Evolutionary conservation across 495 filamentous ascomycete species (phyloP), one percentile per base, ranked within the genome.

Genomic region (Pseudomonodictys pantanalensis): DNA sequence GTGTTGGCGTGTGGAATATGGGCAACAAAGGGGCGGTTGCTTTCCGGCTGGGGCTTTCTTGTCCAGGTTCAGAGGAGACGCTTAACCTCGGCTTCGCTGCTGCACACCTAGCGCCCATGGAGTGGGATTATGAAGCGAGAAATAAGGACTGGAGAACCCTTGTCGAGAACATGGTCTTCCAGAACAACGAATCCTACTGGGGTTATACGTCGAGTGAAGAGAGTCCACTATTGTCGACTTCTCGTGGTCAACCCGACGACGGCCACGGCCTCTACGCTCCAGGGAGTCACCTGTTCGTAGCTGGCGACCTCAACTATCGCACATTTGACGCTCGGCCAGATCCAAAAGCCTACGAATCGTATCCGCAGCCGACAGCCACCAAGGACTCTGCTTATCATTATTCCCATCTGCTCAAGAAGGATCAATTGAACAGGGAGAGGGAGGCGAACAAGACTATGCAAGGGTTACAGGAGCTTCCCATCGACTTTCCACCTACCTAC

Each of bases 231-330:
- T 71, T 86, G 1, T 66, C 69, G 2, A 63, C 53, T 6, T 52
- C 62, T 20, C 60, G 61, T 22, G 66, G 71, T 4, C 38, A n/a
- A 23, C 53, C 61, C 2, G 29, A 25, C 29, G 58, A 53, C 23
- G 42, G 49, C 54, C 58, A 59, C n/a, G 69, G 79, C 24, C 81
- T 97, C 58, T 97, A 89, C 75, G 80, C 81, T 26, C 84, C 89
- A 1, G 79, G 79, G 7, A 81, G 84, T n/a, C 84, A 92, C 67
- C 73, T 96, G 23, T 93, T 97, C 71, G 67, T 98, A 29, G 84
- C 86, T 0, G 93, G 93, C 45, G 93, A 98, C 72, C 80, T 98
- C 50, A 98, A 98, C 76, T 98, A 98, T 75, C 88, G 93, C 63
- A 91, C 92, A 10, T 79, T 81, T 7, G 74, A 80, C 66, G 76